Evolutionary conservation across 2,329 filamentous ascomycete species (phyloP).

Genomic region (Colletotrichum sublineola): DNA sequence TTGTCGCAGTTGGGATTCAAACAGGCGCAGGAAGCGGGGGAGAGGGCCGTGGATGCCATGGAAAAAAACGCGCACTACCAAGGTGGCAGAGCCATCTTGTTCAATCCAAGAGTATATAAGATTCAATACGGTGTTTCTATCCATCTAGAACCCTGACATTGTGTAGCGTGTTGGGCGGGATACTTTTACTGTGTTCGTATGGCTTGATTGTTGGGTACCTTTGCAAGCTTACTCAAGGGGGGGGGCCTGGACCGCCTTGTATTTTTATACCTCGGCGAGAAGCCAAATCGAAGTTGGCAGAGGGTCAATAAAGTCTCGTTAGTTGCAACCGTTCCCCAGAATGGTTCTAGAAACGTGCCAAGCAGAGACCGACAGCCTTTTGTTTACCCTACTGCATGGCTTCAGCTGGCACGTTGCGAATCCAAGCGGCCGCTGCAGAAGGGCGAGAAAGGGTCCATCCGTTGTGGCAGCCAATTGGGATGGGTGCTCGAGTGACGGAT

Average conservation of each 20-base stretch:
- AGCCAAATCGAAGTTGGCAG: not conserved
- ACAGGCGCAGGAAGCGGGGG: not conserved
- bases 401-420: too few species aligned
- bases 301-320: not conserved
- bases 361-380: not conserved
- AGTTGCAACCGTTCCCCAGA: not conserved
- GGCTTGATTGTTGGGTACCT: too few species aligned
- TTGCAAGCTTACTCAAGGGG: too few species aligned
- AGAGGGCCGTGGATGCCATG: not conserved
- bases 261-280: too few species aligned
- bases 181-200: too few species aligned
- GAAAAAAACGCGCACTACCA: not conserved
- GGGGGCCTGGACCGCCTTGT: too few species aligned
- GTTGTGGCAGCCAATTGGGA: slow-evolving; percentile 20
- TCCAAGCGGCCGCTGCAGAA: not conserved
- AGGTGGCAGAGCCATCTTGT: not conserved
- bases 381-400: too few species aligned
- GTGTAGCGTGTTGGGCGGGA: too few species aligned
- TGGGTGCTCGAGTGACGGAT: not conserved
- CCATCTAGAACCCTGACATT: too few species aligned
- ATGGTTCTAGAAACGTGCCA: not conserved
- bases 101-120: too few species aligned
- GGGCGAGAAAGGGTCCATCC: slow-evolving; percentile 21
- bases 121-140: too few species aligned
- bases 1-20: slow-evolving; percentile 30